Base-by-base conservation (phyloP, 1,139 yeast genomes). In the Yamadazyma atmosphaerica region DNA sequence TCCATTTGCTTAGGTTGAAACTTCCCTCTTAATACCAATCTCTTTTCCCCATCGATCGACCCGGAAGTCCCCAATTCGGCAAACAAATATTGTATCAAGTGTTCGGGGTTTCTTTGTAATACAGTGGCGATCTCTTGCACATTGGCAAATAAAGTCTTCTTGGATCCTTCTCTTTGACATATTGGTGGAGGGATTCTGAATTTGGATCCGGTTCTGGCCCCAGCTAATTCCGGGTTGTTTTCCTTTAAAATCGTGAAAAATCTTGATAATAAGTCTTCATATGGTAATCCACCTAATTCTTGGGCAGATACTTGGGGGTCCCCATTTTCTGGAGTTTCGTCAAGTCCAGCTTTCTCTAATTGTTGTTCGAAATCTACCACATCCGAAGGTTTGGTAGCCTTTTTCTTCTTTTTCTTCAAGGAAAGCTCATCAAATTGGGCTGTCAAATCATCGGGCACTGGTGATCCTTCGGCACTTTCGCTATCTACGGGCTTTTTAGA, bases 51-150 rank as follows among this genome's bases (percentile, higher is more conserved):
- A 69, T 92, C 99, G 46, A 92, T 92, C 43, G 98, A 90, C 61
- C 99, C 99, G 2, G 98, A 88, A 17, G 99, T 92, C 82, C 98
- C 99, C 79, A 92, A 77, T 74, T 92, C 99, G 2, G 98, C 98
- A 68, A 92, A 94, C 68, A 92, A 72, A 68, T 86, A 92, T 72
- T 89, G 97, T 64, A 90, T 92, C 52, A 92, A 83, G 70, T 94
- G 98, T 58, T 92, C 98, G 51, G 96, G 94, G 41, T 90, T 87
- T 73, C 99, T 84, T 69, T 90, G 97, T 73, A 92, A 78, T 44
- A 90, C 92, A 54, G 88, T 87, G 49, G 96, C 81, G 53, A 92
- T 92, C 58, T 87, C 96, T 72, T 90, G 95, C 49, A 92, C 90
- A 65, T 92, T 92, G 55, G 96, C 90, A 63, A 94, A 92, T 58